Conservation (phyloP, 2,329 filamentous ascomycete species). For the Teratosphaeria epicoccoides region DNA sequence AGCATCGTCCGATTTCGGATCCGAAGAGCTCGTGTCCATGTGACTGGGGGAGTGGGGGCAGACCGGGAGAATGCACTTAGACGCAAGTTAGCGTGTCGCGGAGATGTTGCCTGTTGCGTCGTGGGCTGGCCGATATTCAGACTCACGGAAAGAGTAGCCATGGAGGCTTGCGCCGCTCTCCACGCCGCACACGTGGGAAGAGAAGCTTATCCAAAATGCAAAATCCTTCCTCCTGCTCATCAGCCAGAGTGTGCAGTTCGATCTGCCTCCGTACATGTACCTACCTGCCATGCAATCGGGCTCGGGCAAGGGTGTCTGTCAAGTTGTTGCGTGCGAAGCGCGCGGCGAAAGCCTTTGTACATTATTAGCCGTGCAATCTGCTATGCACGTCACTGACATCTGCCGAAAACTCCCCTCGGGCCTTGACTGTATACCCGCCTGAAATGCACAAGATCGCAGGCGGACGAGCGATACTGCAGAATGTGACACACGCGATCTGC, state of each 20-base stretch:
- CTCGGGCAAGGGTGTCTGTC: too few species aligned
- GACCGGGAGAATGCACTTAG: not conserved
- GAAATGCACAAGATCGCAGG: not conserved
- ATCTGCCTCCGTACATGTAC: too few species aligned
- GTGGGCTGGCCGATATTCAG: not conserved
- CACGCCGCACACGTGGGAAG: not conserved
- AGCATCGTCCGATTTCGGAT: not conserved
- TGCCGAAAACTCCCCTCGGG: not conserved
- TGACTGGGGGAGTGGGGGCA: too few species aligned
- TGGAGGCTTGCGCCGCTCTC: not conserved
- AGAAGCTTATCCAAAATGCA: not conserved
- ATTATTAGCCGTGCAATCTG: not conserved
- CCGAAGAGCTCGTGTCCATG: not conserved
- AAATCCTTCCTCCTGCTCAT: not conserved
- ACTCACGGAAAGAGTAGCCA: not conserved
- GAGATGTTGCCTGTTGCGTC: not conserved
- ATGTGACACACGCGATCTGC: not conserved
- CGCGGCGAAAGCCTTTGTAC: too few species aligned
- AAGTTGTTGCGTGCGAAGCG: not conserved
- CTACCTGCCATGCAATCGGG: too few species aligned
- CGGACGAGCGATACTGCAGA: too few species aligned
- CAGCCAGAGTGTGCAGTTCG: not conserved
- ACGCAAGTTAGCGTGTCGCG: not conserved
- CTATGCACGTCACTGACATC: not conserved
- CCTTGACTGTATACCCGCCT: too few species aligned